Conservation (phyloP, 805 yeast species). For the Saturnispora gosingensis region DNA sequence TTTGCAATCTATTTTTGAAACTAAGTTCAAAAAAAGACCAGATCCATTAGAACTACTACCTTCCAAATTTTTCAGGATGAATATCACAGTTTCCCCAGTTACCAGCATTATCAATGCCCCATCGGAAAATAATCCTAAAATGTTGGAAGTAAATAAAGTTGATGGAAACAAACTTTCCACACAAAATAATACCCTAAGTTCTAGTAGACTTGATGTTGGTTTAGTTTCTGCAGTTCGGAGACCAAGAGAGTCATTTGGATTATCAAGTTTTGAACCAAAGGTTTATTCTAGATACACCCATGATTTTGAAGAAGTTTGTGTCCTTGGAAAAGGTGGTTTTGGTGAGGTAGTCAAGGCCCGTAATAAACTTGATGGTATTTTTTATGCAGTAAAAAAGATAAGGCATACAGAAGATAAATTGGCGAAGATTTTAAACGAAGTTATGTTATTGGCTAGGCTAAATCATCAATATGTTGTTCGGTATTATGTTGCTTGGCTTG, state of each 20-base stretch:
- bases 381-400: slow-evolving; percentile 89
- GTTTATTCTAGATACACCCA: slow-evolving; percentile 67
- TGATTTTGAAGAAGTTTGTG: slow-evolving; percentile 91
- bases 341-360: slow-evolving; percentile 98
- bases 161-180: neutral
- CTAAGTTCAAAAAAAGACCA: slow-evolving; percentile 60
- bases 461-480: slow-evolving; percentile 95
- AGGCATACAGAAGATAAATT: slow-evolving; percentile 73
- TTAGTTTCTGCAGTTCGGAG: neutral
- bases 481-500: slow-evolving; percentile 96
- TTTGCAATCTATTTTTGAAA: slow-evolving; percentile 53
- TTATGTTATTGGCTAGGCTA: slow-evolving; percentile 79
- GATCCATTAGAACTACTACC: slow-evolving; percentile 82
- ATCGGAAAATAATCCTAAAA: neutral
- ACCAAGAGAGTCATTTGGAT: slow-evolving; percentile 25
- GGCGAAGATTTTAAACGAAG: slow-evolving; percentile 80
- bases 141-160: neutral
- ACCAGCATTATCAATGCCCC: slow-evolving; percentile 8
- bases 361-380: slow-evolving; percentile 86
- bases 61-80: slow-evolving; percentile 70
- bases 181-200: neutral
- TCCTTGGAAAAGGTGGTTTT: slow-evolving; percentile 89
- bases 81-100: slow-evolving; percentile 33
- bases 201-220: neutral
- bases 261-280: slow-evolving; percentile 14